Conservation (phyloP, 1,139 yeast species). For the Casaregolazyma lundiana region DNA sequence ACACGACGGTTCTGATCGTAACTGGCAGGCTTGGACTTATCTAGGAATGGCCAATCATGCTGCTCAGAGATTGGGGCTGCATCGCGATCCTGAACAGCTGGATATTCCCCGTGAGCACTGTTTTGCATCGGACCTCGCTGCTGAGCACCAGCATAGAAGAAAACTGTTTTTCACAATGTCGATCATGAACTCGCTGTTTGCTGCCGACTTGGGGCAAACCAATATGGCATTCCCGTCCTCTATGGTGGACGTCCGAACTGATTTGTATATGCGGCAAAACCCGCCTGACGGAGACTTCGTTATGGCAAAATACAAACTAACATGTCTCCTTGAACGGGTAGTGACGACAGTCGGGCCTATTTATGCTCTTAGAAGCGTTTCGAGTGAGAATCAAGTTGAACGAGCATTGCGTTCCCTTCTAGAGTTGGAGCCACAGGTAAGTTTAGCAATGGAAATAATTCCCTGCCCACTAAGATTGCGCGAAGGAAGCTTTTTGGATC, state of each 20-base stretch:
- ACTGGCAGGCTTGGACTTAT: constrained; percentile 18
- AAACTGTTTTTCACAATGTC: constrained; percentile 12
- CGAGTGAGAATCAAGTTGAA: constrained; percentile 3
- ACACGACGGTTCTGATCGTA: constrained; percentile 18
- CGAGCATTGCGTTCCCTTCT: not conserved
- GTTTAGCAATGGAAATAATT: constrained; percentile 9
- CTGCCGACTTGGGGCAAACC: constrained; percentile 17
- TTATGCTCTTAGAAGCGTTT: constrained; percentile 9
- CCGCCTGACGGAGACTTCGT: constrained; percentile 15
- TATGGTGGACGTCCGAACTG: constrained; percentile 6
- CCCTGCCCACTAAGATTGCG: constrained; percentile 2
- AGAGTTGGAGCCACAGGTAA: constrained; percentile 12
- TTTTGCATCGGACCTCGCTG: constrained; percentile 1
- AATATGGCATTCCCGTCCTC: constrained; percentile 12
- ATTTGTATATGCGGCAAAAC: constrained; percentile 4
- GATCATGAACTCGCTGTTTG: constrained; percentile 13
- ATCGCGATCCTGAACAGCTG: constrained; percentile 16
- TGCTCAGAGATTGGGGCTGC: constrained; percentile 17
- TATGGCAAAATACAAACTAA: constrained; percentile 13
- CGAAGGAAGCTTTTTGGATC: not conserved
- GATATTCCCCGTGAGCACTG: not conserved
- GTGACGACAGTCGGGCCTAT: constrained; percentile 13
- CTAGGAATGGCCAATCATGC: constrained; percentile 18
- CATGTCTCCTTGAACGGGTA: constrained; percentile 9
- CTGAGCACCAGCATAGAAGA: constrained; percentile 6